Evolutionary conservation across 75 land plant genomes (phyloP), one percentile per base, ranked within the genome.

Genomic region (Larix kaempferi): DNA sequence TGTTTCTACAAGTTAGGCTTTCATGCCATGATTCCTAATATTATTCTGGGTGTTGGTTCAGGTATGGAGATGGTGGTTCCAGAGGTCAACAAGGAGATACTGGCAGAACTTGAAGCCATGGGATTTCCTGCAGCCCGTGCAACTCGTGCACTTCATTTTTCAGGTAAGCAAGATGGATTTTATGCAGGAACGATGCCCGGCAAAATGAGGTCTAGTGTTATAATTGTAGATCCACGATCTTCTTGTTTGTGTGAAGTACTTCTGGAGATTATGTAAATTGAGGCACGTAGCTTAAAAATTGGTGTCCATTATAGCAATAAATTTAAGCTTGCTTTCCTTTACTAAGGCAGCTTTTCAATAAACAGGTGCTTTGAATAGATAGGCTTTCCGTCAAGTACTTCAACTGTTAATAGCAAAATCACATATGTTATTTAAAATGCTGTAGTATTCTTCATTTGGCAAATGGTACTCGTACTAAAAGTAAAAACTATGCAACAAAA

Each of bases 31-130:
- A 12, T 76, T 58, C 35, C 13, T 29, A 66, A 26, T 63, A 26
- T 56, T 74, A 21, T 49, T n/a, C 15, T 37, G 1, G 3, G 16
- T 77, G 7, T n/a, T 73, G 27, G 37, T 37, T 5, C 58, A n/a
- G 61, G 49, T 73, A 56, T 75, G 91, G 98, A 95, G 63, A 84
- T 95, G 94, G 86, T 86, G 61, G 88, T 84, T 66, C 89, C 97
- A 52, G 94, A 95, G 56, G 98, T 95, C 57, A 83, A 93, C 75
- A 85, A 90, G 79, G 85, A 85, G 56, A 54, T 94, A 77, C 83
- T 95, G 15, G 83, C 83, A 79, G 94, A 94, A 77, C 91, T 95
- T 63, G 97, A 93, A 77, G 83, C 78, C n/a, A 95, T 95, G 98
- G 98, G 94, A 41, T 95, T 95, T 77, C 78, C 98, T 22, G 76